Evolutionary conservation across 257 asterid genomes (phyloP).

Genomic region (Solanum stenotomum): DNA sequence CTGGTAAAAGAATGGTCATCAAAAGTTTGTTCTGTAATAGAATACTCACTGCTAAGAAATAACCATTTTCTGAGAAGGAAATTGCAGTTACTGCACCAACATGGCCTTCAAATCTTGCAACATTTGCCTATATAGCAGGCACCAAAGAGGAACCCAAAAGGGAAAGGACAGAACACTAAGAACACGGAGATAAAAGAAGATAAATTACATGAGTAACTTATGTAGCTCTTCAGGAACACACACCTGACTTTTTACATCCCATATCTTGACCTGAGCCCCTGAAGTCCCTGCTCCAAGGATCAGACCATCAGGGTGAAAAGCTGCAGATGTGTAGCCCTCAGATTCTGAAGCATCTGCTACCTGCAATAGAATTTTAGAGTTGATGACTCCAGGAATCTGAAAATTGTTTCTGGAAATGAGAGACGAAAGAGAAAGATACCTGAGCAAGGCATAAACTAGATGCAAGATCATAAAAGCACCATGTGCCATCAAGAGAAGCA

Average conservation of each 20-base stretch:
- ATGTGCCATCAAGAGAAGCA: conserved; percentile 85
- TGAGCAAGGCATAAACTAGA: conserved; percentile 91
- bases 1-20: background rate
- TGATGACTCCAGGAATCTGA: background rate
- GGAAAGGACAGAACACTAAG: background rate
- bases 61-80: conserved; percentile 96
- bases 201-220: background rate
- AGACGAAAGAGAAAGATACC: conserved; percentile 30
- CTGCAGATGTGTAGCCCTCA: conserved; percentile 80
- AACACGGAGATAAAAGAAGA: background rate
- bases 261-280: conserved; percentile 64
- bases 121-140: conserved; percentile 41
- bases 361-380: conserved; percentile 25
- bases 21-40: background rate
- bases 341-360: conserved; percentile 64
- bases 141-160: background rate
- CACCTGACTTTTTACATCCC: conserved; percentile 99
- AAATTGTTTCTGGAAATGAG: background rate
- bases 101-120: conserved; percentile 85
- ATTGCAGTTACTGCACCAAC: conserved; percentile 77
- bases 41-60: conserved; percentile 81
- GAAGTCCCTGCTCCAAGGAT: conserved; percentile 95
- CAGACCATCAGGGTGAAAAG: conserved; percentile 99
- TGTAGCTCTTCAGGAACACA: background rate
- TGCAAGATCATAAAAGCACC: conserved; percentile 93